These are phyloP conservation scores for Trichosporon faecale DNA, from an alignment of 1,284 basidiomycete species.

Conservation along the genomic window DNA sequence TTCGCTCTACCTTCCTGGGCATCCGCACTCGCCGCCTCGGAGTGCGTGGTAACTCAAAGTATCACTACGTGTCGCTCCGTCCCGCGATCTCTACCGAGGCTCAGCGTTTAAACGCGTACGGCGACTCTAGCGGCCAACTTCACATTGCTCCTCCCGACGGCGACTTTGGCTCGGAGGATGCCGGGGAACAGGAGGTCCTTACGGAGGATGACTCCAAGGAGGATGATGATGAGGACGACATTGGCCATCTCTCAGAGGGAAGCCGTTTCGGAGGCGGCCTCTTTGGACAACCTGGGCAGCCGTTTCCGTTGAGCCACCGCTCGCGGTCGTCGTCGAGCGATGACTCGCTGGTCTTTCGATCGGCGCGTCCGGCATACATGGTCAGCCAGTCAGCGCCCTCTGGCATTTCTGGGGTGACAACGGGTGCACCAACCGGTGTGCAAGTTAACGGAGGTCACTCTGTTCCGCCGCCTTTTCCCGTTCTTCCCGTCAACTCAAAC, in stretches of 20 bases:
- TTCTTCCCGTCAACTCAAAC: slow-evolving; percentile 22
- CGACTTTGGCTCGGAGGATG: slow-evolving; percentile 23
- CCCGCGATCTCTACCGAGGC: slow-evolving; percentile 82
- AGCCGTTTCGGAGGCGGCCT: slow-evolving; percentile 9
- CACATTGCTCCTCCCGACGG: slow-evolving; percentile 27
- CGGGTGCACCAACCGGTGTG: slow-evolving; percentile 9
- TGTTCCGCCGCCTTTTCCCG: slow-evolving; percentile 33
- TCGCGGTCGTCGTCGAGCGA: slow-evolving; percentile 20
- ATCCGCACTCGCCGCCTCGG: slow-evolving; percentile 90
- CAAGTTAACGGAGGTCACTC: slow-evolving; percentile 10
- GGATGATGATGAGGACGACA: slow-evolving; percentile 42
- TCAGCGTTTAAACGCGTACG: slow-evolving; percentile 83
- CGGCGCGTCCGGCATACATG: slow-evolving; percentile 22
- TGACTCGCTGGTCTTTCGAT: slow-evolving; percentile 16
- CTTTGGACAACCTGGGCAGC: slow-evolving; percentile 9
- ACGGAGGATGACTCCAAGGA: slow-evolving; percentile 32
- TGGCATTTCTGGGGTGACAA: slow-evolving; percentile 4
- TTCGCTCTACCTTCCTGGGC: slow-evolving; percentile 83
- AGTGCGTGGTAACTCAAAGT: slow-evolving; percentile 72
- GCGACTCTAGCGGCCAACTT: slow-evolving; percentile 51
- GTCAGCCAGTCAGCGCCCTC: slow-evolving; percentile 9
- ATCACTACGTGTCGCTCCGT: slow-evolving; percentile 60
- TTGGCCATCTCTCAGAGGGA: slow-evolving; percentile 22
- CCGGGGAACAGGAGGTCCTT: slow-evolving; percentile 21
- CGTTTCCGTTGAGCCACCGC: slow-evolving; percentile 17